Conservation (phyloP, 805 yeast genomes). For the Zygotorulaspora sp. region DNA sequence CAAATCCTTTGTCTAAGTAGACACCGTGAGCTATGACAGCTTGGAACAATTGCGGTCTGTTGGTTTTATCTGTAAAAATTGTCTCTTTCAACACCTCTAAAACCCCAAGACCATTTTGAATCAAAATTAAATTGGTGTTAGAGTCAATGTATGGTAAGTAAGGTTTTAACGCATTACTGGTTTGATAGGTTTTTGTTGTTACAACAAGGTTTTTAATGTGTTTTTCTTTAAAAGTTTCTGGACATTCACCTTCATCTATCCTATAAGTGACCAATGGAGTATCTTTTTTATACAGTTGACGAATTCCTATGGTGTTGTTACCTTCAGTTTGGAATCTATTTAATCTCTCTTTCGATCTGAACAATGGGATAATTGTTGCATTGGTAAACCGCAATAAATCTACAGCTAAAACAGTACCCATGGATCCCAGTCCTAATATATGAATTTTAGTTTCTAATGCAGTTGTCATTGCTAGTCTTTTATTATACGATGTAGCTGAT, state of each 20-base stretch:
- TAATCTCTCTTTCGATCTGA: conserved; percentile 29
- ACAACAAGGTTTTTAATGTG: conserved; percentile 58
- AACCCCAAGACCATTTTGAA: conserved; percentile 92
- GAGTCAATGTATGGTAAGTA: conserved; percentile 45
- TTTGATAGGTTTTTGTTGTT: conserved; percentile 77
- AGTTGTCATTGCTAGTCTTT: conserved; percentile 24
- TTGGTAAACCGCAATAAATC: conserved; percentile 26
- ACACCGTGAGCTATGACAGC: conserved; percentile 87
- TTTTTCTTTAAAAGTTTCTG: conserved; percentile 23
- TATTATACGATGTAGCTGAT: too few relatives aligned
- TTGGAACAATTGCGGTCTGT: conserved; percentile 59
- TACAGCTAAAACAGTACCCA: conserved; percentile 33
- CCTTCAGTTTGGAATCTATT: conserved; percentile 19
- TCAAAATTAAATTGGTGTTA: conserved; percentile 57
- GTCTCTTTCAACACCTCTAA: conserved; percentile 48
- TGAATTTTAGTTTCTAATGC: conserved; percentile 23
- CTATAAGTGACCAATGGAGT: conserved; percentile 13
- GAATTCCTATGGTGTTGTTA: conserved; percentile 24
- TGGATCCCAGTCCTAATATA: conserved; percentile 35
- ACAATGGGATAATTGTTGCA: conserved; percentile 29
- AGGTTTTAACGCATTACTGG: conserved; percentile 57
- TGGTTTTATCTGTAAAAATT: conserved; percentile 48
- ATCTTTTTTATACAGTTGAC: conserved; percentile 19
- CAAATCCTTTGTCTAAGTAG: conserved; percentile 45
- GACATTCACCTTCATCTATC: conserved; percentile 18